Conservation (phyloP, 2,329 filamentous ascomycete species). For the Aschersonia sp. region DNA sequence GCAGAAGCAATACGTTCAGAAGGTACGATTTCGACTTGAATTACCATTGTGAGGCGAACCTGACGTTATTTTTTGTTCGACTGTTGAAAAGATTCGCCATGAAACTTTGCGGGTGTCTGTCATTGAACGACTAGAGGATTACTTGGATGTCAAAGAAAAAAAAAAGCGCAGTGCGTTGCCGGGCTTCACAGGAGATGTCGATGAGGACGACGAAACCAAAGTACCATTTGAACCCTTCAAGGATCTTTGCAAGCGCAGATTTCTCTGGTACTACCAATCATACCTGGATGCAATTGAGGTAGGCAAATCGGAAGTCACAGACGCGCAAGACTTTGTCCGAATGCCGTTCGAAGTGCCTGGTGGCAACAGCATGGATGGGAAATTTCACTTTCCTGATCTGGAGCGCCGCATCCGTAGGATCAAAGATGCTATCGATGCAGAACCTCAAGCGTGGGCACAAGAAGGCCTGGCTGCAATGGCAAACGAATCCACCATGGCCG, state of each 20-base stretch:
- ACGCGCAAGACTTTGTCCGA: slow-evolving; percentile 49
- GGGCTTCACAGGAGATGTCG: slow-evolving; percentile 13
- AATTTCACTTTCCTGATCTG: slow-evolving; percentile 67
- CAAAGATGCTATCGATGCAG: slow-evolving; percentile 54
- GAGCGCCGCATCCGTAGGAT: slow-evolving; percentile 54
- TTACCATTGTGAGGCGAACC: too few species aligned
- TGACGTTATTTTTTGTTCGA: background rate
- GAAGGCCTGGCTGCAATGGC: slow-evolving; percentile 50
- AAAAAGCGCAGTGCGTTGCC: too few species aligned
- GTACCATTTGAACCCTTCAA: slow-evolving; percentile 71
- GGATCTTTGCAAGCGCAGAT: slow-evolving; percentile 79
- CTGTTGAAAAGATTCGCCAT: slow-evolving; percentile 57
- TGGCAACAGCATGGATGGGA: slow-evolving; percentile 72
- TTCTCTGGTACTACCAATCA: slow-evolving; percentile 90
- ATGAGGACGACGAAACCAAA: slow-evolving; percentile 37
- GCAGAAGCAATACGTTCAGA: slow-evolving; percentile 63
- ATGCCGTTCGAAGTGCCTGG: slow-evolving; percentile 71
- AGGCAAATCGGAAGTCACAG: slow-evolving; percentile 47
- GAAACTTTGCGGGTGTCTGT: slow-evolving; percentile 79
- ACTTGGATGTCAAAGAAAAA: slow-evolving; percentile 43
- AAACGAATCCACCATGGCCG: slow-evolving; percentile 61
- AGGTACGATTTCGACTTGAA: slow-evolving; percentile 33
- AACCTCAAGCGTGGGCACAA: slow-evolving; percentile 55
- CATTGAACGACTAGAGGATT: slow-evolving; percentile 70
- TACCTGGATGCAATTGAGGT: slow-evolving; percentile 61